phyloP scores from a whole-genome alignment of 148 eudicot species.

The Fagopyrum homotropicum region DNA sequence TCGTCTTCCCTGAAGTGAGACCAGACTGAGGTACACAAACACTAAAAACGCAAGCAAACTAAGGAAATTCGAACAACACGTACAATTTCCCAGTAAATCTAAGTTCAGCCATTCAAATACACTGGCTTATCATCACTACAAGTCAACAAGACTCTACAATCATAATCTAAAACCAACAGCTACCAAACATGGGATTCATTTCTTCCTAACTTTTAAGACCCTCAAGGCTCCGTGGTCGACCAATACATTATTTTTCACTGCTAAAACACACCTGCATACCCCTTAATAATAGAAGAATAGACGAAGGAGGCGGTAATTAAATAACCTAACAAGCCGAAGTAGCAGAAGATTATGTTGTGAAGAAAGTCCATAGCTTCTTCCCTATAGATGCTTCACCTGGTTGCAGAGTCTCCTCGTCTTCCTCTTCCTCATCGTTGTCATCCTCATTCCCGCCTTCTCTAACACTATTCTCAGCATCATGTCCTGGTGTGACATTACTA shows the following conservation, averaged over 20 bases:
- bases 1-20: neutral
- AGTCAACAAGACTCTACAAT: slow-evolving; percentile 10
- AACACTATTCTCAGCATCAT: neutral
- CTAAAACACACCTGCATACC: neutral
- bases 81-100: neutral
- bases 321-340: neutral
- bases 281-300: neutral
- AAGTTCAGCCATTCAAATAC: slow-evolving; percentile 14
- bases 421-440: slow-evolving; percentile 35
- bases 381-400: slow-evolving; percentile 92
- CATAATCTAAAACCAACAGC: neutral
- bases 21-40: neutral
- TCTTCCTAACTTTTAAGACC: slow-evolving; percentile 4
- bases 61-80: neutral
- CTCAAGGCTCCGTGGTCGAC: neutral
- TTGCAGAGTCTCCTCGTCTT: slow-evolving; percentile 62
- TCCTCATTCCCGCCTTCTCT: slow-evolving; percentile 15
- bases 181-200: slow-evolving; percentile 1
- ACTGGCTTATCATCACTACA: slow-evolving; percentile 9
- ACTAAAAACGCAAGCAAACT: slow-evolving; percentile 9
- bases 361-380: slow-evolving; percentile 84
- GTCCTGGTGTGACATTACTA: slow-evolving; percentile 19
- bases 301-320: neutral
- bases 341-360: slow-evolving; percentile 44
- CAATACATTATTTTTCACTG: slow-evolving; percentile 1